Percentiles rank a stretch among this genome's conserved stretches.
Conservation (phyloP, 192 early-diverging fungal species). For the Coemansia reversa region DNA sequence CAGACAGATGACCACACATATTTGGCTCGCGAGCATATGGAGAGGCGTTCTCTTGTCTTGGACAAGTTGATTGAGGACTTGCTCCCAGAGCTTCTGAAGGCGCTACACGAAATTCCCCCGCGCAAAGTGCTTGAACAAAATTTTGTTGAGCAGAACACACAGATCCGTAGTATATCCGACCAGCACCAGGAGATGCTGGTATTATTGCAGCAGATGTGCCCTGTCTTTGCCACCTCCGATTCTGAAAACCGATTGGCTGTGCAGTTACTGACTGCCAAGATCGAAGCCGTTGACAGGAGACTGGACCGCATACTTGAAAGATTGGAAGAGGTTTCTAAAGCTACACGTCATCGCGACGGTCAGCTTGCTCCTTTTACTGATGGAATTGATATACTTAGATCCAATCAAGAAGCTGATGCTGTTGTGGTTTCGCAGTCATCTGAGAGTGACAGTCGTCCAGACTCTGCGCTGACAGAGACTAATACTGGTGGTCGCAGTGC, state of each 20-base stretch:
- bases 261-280: not conserved
- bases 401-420: slow-evolving; percentile 19
- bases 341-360: not conserved
- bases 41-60: not conserved
- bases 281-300: not conserved
- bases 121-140: slow-evolving; percentile 6
- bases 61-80: slow-evolving; percentile 18
- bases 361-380: slow-evolving; percentile 10
- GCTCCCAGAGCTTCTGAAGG: slow-evolving; percentile 17
- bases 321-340: not conserved
- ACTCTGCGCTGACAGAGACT: slow-evolving; percentile 12
- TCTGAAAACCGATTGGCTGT: not conserved
- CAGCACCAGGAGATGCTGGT: slow-evolving; percentile 1
- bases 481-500: no score
- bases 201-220: not conserved
- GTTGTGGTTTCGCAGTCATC: slow-evolving; percentile 4
- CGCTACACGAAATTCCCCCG: slow-evolving; percentile 5
- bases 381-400: slow-evolving; percentile 12
- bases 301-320: slow-evolving; percentile 9
- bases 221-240: not conserved
- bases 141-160: not conserved
- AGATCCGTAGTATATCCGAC: not conserved
- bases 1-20: no score
- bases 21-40: not conserved
- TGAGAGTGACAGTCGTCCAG: slow-evolving; percentile 17